These are phyloP conservation scores for Leucosporidium yakuticum DNA, from an alignment of 768 basidiomycete species.

Conservation along the genomic window DNA sequence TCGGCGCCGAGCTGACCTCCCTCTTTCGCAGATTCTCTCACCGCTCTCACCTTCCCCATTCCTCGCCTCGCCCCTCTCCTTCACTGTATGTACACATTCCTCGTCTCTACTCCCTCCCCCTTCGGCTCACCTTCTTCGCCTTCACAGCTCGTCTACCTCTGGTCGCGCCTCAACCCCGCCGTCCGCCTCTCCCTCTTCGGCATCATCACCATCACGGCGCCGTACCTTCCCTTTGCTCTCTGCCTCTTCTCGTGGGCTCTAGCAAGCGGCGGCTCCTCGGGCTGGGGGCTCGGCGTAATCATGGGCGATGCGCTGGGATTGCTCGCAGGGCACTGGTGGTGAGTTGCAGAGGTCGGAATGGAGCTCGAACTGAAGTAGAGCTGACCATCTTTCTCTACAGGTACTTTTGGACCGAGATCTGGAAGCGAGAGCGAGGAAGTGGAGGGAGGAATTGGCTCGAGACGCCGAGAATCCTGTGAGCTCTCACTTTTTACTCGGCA, in stretches of 20 bases:
- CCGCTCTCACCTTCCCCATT: conserved; percentile 48
- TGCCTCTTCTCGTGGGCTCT: conserved; percentile 63
- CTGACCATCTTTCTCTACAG: not conserved
- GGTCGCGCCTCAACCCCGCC: conserved; percentile 89
- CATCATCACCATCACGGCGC: conserved; percentile 86
- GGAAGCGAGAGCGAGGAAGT: conserved; percentile 32
- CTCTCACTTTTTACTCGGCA: too few species aligned
- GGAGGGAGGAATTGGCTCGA: conserved; percentile 36
- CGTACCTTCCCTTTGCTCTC: conserved; percentile 87
- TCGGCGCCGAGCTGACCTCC: not conserved
- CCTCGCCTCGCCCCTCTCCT: conserved; percentile 52
- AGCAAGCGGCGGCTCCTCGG: conserved; percentile 10
- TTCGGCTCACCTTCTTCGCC: not conserved
- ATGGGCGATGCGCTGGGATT: conserved; percentile 76
- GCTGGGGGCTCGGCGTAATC: conserved; percentile 78
- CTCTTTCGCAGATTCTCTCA: conserved; percentile 31
- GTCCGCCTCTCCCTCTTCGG: conserved; percentile 96
- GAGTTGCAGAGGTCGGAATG: not conserved
- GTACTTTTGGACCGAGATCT: conserved; percentile 38
- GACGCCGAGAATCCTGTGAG: conserved; percentile 28
- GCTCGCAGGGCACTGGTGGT: conserved; percentile 72
- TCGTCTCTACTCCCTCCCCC: not conserved
- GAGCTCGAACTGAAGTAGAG: too few species aligned
- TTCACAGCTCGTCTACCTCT: conserved; percentile 78
- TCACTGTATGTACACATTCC: conserved; percentile 18